Base-by-base conservation (phyloP, 495 filamentous ascomycete genomes). In the Hypoxylon crocopeplum region DNA sequence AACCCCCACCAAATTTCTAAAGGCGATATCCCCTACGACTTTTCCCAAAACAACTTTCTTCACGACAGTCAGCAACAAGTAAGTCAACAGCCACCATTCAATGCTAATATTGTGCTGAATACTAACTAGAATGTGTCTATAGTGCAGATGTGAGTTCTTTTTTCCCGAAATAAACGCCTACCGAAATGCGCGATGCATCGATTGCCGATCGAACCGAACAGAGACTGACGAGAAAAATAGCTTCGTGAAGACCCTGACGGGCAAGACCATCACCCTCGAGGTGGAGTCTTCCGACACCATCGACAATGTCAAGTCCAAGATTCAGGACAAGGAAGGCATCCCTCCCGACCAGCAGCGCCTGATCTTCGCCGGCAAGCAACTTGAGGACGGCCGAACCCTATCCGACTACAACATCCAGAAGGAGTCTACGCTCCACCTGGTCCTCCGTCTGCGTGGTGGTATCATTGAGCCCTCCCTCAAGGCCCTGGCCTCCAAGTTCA, bases 381-480 rank as follows among this genome's bases (percentile, higher is more conserved):
- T 98, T 61, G 94, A 98, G 87, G 94, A 98, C 83, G 94, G 94
- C 79, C 89, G 94, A 71, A 98, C 94, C 59, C 86, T 98, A 66
- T 92, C 88, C 73, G 94, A 98, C 81, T 98, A 98, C 88, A 98
- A 98, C 84, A 98, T 98, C 81, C 94, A 98, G 85, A 98, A 98
- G 93, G 93, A 97, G 86, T 97, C 93, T 51, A 98, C 94, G 65
- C 94, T 98, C 72, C 94, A 98, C 84, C 82, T 98, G 67, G 94
- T 98, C 77, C 93, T 98, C 75, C 92, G 94, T 84, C 93, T 98
- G 68, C 93, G 94, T 84, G 94, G 94, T 81, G 94, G 94, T 82
- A 93, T 98, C 82, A 98, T 98, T 73, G 94, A 98, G 84, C 94
- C 94, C 70, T 96, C 92, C 68, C 86, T 98, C 70, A 98, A 98